Evolutionary conservation across 2,329 filamentous ascomycete species (phyloP).

Genomic region (Shiraia sp.): DNA sequence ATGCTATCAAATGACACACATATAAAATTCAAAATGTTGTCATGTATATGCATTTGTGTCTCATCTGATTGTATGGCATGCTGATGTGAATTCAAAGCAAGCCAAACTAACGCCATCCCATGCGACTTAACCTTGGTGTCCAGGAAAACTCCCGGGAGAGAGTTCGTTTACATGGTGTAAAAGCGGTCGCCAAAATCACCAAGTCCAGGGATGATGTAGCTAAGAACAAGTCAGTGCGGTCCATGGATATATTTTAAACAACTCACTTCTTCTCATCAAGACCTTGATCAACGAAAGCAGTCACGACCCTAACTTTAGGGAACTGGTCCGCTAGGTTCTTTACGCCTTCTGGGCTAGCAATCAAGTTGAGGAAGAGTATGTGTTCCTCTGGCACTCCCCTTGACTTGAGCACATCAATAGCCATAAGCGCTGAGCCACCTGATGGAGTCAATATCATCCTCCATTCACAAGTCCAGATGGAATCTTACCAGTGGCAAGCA

Average conservation of each 20-base stretch:
- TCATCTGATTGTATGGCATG: not conserved
- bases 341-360: conserved; percentile 94
- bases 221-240: conserved; percentile 45
- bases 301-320: conserved; percentile 87
- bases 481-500: conserved; percentile 88
- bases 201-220: conserved; percentile 91
- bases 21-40: not conserved
- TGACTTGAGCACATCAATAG: conserved; percentile 87
- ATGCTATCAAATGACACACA: not conserved
- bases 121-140: not conserved
- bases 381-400: conserved; percentile 92
- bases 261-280: conserved; percentile 95
- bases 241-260: not conserved
- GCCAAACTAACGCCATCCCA: conserved; percentile 9
- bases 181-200: conserved; percentile 96
- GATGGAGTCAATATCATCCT: conserved; percentile 11
- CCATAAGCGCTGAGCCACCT: conserved; percentile 97
- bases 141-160: not conserved
- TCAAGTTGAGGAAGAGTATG: conserved; percentile 94
- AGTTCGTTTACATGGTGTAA: conserved; percentile 73
- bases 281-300: conserved; percentile 95
- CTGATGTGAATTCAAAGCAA: conserved; percentile 9
- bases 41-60: not conserved
- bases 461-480: not conserved
- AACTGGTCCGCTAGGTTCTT: conserved; percentile 87